Conservation (phyloP, 768 basidiomycete species). For the Serendipita vermifera region DNA sequence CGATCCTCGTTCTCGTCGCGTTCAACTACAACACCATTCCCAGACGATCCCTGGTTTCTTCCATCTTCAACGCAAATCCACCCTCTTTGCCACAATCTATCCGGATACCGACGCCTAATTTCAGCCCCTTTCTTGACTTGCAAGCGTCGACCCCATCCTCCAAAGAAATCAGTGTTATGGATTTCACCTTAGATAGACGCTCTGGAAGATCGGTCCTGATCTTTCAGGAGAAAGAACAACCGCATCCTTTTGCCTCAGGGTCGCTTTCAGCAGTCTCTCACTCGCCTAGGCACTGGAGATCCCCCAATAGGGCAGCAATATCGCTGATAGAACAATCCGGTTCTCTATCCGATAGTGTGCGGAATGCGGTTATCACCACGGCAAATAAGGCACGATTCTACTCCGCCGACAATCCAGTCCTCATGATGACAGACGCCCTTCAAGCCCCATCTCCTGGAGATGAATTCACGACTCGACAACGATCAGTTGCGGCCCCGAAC, state of each 20-base stretch:
- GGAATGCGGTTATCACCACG: too few species aligned
- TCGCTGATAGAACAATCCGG: background rate
- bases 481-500: background rate
- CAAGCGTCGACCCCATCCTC: background rate
- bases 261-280: background rate
- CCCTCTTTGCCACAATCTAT: background rate
- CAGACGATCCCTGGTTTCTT: background rate
- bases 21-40: background rate
- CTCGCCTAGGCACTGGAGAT: background rate
- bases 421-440: background rate
- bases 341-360: too few species aligned
- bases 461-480: background rate
- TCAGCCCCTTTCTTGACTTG: slow-evolving; percentile 4
- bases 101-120: slow-evolving; percentile 6
- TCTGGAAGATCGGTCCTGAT: background rate
- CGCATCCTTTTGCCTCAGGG: background rate
- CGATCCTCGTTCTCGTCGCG: background rate
- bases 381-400: too few species aligned
- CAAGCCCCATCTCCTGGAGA: background rate
- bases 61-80: background rate
- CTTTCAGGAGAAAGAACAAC: background rate
- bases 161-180: too few species aligned
- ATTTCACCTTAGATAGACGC: too few species aligned
- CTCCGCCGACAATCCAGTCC: background rate
- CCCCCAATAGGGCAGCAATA: background rate